A percentile compares a stretch with the other conserved stretches of the same genome.
These are phyloP conservation scores for Picochlorum sp. DNA, from an alignment of 139 green algal species.

Conservation along the genomic window DNA sequence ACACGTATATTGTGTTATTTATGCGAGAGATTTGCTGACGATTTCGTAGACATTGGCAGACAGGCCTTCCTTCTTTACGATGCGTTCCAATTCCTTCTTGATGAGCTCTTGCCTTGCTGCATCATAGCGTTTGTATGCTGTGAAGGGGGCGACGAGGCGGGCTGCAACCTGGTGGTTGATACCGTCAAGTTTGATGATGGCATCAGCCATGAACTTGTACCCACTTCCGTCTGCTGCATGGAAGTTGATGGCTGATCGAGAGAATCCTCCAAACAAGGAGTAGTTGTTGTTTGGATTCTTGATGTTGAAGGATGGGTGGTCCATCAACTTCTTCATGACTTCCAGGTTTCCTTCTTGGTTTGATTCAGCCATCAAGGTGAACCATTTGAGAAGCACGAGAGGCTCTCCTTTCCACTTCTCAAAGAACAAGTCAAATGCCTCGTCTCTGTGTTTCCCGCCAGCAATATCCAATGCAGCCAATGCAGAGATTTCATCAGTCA, in stretches of 20 bases:
- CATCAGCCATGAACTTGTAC: conserved; percentile 88
- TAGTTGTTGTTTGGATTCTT: conserved; percentile 89
- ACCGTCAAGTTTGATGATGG: conserved; percentile 65
- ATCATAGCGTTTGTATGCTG: conserved; percentile 78
- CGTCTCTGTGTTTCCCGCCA: conserved; percentile 19
- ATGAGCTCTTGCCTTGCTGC: conserved; percentile 70
- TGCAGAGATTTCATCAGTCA: conserved; percentile 90
- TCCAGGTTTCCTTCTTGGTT: conserved; percentile 70
- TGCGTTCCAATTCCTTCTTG: conserved; percentile 72
- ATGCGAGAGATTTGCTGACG: conserved; percentile 65
- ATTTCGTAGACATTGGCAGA: conserved; percentile 95
- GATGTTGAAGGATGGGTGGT: conserved; percentile 82
- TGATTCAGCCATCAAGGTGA: conserved; percentile 61
- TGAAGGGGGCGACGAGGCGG: conserved; percentile 76
- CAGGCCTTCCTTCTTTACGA: conserved; percentile 57
- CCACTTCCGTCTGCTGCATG: conserved; percentile 86
- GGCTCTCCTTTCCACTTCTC: conserved; percentile 74
- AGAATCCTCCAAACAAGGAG: conserved; percentile 70
- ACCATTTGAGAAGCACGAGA: conserved; percentile 92
- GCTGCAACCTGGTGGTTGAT: conserved; percentile 86
- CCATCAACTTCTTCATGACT: conserved; percentile 58
- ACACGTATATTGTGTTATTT: background rate
- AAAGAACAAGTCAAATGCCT: conserved; percentile 68
- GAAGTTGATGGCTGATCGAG: conserved; percentile 84
- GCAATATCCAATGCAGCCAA: conserved; percentile 56